Evolutionary conservation across 768 basidiomycete genomes (phyloP), one percentile per base, ranked within the genome.

Genomic region (Mycena chlorophos): DNA sequence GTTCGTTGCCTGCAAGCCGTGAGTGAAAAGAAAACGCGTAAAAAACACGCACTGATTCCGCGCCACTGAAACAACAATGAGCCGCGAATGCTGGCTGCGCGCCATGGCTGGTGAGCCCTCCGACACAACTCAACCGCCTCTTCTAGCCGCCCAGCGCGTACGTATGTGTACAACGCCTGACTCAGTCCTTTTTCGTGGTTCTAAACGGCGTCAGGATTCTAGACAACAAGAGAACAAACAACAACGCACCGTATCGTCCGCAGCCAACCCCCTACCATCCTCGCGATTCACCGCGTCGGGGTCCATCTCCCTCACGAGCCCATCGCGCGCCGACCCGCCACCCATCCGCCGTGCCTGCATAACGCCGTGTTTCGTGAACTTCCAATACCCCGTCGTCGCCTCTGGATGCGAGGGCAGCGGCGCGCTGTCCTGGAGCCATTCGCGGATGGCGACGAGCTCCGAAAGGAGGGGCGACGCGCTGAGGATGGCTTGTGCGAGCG

Each of bases 101-200:
- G 80, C 96, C 95, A 98, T 0, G 92, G 89, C 60, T 95, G 91
- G 58, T 93, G 87, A 0, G 89, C 88, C 63, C 83, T 84, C 60
- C 86, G 75, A 66, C 92, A 94, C 17, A 93, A 71, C 29, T 91
- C 87, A 3, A 94, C 76, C 0, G 94, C 96, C 12, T 91, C 87
- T 12, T 90, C 90, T 26, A 96, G 69, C 55, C 86, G 75, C n/a
- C 95, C 95, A 4, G 89, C 86, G 37, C 95, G 85, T 2, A 98
- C 78, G 58, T 88, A 87, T 23, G 86, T 82, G 70, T 90, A 96
- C 20, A 98, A 67, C 0, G 88, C 84, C 61, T 92, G 86, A 0
- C 85, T 73, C 22, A 97, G 70, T 26, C 83, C 81, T 61, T 87
- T 89, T 67, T 98, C 93, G 64, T 88, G 91, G 49, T 82, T 86